phyloP scores from a whole-genome alignment of 2,329 filamentous ascomycete species.

The Tolypocladium capitatum region DNA sequence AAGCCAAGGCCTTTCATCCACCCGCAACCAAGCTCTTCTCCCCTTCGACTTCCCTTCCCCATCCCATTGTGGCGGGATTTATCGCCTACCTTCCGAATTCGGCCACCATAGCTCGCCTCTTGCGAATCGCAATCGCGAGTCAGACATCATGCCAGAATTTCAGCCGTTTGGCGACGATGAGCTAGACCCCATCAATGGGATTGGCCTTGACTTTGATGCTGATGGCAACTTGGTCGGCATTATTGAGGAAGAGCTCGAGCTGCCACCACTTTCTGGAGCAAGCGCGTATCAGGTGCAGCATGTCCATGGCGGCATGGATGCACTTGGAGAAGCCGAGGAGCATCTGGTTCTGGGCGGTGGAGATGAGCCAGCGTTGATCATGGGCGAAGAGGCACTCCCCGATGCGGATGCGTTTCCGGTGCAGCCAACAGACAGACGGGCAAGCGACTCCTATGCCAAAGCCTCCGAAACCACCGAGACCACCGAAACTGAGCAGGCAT shows the following conservation, averaged over 20 bases:
- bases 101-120: slow-evolving; percentile 17
- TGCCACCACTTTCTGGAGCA: slow-evolving; percentile 25
- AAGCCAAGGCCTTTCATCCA: slow-evolving; percentile 18
- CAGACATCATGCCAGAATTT: slow-evolving; percentile 11
- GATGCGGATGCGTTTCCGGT: slow-evolving; percentile 22
- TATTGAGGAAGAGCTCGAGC: slow-evolving; percentile 27
- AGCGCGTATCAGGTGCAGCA: slow-evolving; percentile 12
- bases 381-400: slow-evolving; percentile 24
- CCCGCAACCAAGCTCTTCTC: slow-evolving; percentile 12
- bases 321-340: background rate
- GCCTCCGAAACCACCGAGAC: slow-evolving; percentile 12
- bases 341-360: background rate
- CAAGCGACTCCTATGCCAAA: slow-evolving; percentile 6
- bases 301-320: background rate
- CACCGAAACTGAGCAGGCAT: slow-evolving; percentile 8
- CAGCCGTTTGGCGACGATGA: slow-evolving; percentile 26
- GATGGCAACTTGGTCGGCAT: slow-evolving; percentile 34
- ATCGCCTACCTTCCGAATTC: slow-evolving; percentile 21
- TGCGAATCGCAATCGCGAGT: slow-evolving; percentile 8
- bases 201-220: slow-evolving; percentile 36
- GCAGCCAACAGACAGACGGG: slow-evolving; percentile 6
- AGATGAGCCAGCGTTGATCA: slow-evolving; percentile 15
- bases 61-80: slow-evolving; percentile 19
- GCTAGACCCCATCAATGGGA: slow-evolving; percentile 22
- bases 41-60: slow-evolving; percentile 20